Evolutionary conservation across 257 asterid genomes (phyloP).

Genomic region (Cinchona pubescens): DNA sequence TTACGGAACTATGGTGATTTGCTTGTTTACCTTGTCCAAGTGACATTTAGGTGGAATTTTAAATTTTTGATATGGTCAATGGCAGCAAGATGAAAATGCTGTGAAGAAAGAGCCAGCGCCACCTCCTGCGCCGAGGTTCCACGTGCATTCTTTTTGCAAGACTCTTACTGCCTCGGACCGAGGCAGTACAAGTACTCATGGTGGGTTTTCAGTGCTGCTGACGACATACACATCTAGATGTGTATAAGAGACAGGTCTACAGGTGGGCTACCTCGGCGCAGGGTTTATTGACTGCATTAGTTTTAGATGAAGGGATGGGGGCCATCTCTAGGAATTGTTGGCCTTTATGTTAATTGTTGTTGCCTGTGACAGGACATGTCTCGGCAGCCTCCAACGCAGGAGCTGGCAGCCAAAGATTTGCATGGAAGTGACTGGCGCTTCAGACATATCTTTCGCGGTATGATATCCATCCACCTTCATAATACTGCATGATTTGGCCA

Average conservation of each 20-base stretch:
- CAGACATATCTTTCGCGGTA: slow-evolving; percentile 94
- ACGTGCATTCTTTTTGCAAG: slow-evolving; percentile 89
- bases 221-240: no score
- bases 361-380: slow-evolving; percentile 73
- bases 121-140: slow-evolving; percentile 58
- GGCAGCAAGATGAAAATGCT: slow-evolving; percentile 78
- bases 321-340: not conserved
- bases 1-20: slow-evolving; percentile 3
- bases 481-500: no score
- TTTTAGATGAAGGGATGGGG: not conserved
- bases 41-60: not conserved
- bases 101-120: slow-evolving; percentile 62
- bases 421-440: slow-evolving; percentile 96
- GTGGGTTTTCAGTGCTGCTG: slow-evolving; percentile 94
- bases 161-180: slow-evolving; percentile 97
- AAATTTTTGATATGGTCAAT: slow-evolving; percentile 5
- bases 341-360: slow-evolving; percentile 8
- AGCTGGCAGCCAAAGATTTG: slow-evolving; percentile 84
- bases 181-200: slow-evolving; percentile 98
- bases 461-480: slow-evolving; percentile 4
- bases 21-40: not conserved
- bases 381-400: slow-evolving; percentile 95
- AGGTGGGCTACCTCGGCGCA: no score
- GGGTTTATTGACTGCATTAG: no score
- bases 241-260: no score